These are phyloP conservation scores for Agaricus subrufescens DNA, from an alignment of 768 basidiomycete genomes.

Conservation along the genomic window DNA sequence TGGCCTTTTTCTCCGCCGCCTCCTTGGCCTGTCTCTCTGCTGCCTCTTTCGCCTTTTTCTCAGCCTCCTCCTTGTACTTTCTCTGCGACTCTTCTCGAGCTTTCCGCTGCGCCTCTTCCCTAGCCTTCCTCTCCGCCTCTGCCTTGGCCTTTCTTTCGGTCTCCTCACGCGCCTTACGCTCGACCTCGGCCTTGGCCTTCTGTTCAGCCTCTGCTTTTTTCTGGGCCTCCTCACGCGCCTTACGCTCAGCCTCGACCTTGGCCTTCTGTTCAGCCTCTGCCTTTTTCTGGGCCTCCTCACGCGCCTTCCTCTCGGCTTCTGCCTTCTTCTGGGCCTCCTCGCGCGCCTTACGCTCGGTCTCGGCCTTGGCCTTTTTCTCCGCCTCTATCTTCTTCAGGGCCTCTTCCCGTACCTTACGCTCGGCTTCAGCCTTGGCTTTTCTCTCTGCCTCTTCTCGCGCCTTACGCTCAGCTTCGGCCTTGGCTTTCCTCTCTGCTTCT, in stretches of 20 bases:
- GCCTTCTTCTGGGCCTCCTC: background rate
- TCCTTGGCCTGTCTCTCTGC: too few relatives aligned
- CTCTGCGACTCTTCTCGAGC: background rate
- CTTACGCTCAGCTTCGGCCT: too few relatives aligned
- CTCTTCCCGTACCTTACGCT: background rate
- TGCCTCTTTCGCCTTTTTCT: background rate
- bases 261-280: background rate
- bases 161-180: background rate
- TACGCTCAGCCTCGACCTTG: slow-evolving; percentile 1
- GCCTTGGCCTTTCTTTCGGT: background rate
- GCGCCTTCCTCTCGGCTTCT: background rate
- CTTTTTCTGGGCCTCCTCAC: background rate
- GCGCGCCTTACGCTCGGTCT: background rate
- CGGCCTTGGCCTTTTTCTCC: background rate
- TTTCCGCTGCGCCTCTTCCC: background rate
- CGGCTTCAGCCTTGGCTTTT: background rate
- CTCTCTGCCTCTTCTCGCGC: too few relatives aligned
- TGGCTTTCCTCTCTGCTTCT: too few relatives aligned
- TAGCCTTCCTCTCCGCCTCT: background rate
- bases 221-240: background rate
- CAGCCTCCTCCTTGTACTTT: background rate
- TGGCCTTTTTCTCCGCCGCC: too few relatives aligned
- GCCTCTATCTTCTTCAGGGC: too few relatives aligned
- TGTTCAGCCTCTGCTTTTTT: background rate
- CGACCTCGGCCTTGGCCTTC: background rate